Percentiles rank a stretch among this genome's conserved stretches.
These are phyloP conservation scores for Lasiodiplodia sp. DNA, from an alignment of 2,329 filamentous ascomycete species.

Conservation along the genomic window DNA sequence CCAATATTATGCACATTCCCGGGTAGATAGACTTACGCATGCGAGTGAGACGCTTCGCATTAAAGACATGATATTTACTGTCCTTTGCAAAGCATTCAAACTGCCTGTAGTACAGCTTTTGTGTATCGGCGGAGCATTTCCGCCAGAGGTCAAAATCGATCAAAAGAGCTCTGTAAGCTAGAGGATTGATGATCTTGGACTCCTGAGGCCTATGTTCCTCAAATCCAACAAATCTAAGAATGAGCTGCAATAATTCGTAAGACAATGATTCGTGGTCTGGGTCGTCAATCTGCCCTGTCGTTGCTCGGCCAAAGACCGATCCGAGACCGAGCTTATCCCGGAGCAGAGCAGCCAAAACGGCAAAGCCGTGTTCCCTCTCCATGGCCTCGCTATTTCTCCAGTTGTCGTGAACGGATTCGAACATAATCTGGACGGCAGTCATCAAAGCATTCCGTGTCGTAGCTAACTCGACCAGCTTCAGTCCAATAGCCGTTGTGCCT, in stretches of 20 bases:
- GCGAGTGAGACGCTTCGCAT: slow-evolving; percentile 81
- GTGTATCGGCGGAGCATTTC: slow-evolving; percentile 75
- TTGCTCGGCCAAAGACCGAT: slow-evolving; percentile 35
- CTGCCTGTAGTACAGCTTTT: slow-evolving; percentile 91
- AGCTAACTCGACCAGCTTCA: slow-evolving; percentile 85
- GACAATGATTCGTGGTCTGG: slow-evolving; percentile 59
- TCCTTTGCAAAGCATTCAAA: slow-evolving; percentile 87
- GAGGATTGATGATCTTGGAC: slow-evolving; percentile 93
- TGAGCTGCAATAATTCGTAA: slow-evolving; percentile 72
- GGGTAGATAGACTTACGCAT: slow-evolving; percentile 73
- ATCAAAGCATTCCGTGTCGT: slow-evolving; percentile 73
- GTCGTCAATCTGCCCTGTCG: slow-evolving; percentile 20
- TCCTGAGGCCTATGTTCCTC: slow-evolving; percentile 79
- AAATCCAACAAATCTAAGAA: slow-evolving; percentile 89
- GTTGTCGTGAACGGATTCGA: slow-evolving; percentile 84
- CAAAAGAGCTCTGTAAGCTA: slow-evolving; percentile 90
- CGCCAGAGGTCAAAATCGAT: slow-evolving; percentile 96
- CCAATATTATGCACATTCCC: background rate
- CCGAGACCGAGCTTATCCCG: slow-evolving; percentile 77
- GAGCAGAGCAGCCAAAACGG: slow-evolving; percentile 82
- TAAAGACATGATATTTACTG: slow-evolving; percentile 93
- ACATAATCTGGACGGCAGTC: slow-evolving; percentile 81
- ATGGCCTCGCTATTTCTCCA: slow-evolving; percentile 99
- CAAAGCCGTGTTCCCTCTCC: slow-evolving; percentile 94
- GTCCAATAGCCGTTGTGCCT: slow-evolving; percentile 84